Percentiles rank a stretch among this genome's conserved stretches.
phyloP scores from a whole-genome alignment of 2,329 filamentous ascomycete genomes.

The Arthrinium puccinioides region DNA sequence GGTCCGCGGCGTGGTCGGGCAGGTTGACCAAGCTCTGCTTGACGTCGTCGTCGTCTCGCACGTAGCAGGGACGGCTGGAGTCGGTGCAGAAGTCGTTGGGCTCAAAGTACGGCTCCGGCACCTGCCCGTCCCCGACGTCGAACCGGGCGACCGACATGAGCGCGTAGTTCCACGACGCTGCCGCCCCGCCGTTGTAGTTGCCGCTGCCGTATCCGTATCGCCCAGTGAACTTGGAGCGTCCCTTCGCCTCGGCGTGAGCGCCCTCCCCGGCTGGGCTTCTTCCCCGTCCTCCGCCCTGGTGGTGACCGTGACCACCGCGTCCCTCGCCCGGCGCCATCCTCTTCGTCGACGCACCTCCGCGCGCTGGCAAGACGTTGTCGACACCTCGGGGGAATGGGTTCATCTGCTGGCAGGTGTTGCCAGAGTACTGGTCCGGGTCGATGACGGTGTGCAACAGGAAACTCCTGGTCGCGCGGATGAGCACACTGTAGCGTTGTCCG shows the following conservation, averaged over 20 bases:
- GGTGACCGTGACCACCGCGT: background rate
- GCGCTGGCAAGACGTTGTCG: background rate
- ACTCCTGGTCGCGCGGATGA: background rate
- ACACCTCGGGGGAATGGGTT: background rate
- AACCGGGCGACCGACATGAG: slow-evolving; percentile 1
- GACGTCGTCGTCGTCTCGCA: background rate
- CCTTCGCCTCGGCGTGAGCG: background rate
- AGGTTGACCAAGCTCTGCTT: background rate
- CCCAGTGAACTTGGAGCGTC: background rate
- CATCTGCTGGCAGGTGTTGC: slow-evolving; percentile 3
- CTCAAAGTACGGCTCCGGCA: background rate
- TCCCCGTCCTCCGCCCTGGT: background rate
- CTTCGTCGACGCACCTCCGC: background rate
- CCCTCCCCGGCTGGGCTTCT: background rate
- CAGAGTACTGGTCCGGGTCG: slow-evolving; percentile 3
- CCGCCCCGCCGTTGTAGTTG: background rate
- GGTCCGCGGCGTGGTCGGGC: background rate
- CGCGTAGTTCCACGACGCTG: slow-evolving; percentile 1
- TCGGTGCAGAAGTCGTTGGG: slow-evolving; percentile 1
- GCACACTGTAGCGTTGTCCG: slow-evolving; percentile 3
- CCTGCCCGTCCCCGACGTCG: background rate
- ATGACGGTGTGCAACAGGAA: slow-evolving; percentile 1
- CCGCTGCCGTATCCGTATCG: background rate
- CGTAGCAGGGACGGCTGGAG: slow-evolving; percentile 2
- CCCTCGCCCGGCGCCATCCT: background rate